Evolutionary conservation across 176 grass and related monocot species (phyloP).

Genomic region (Tillandsia fasciculata): DNA sequence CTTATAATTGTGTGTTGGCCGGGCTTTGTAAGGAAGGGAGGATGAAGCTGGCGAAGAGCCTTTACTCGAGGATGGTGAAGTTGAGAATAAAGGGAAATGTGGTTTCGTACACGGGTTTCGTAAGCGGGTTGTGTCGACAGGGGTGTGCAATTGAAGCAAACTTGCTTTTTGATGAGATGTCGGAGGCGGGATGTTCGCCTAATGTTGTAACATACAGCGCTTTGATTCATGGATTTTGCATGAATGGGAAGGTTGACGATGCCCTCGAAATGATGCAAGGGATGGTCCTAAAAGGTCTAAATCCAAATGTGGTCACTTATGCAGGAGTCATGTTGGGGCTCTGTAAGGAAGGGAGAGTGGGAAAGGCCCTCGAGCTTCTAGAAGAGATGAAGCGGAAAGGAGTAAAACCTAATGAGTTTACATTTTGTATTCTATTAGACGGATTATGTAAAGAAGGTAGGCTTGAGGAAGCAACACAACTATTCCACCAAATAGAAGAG

Average conservation of each 20-base stretch:
- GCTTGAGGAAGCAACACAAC: constrained; percentile 15
- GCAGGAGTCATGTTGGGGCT: constrained; percentile 5
- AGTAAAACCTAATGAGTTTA: constrained; percentile 17
- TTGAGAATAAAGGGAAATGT: constrained; percentile 16
- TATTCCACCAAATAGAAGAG: constrained; percentile 7
- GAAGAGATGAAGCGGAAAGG: constrained; percentile 6
- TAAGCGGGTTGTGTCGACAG: constrained; percentile 18
- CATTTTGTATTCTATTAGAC: constrained; percentile 12
- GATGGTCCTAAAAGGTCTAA: constrained; percentile 17
- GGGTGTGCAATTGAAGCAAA: constrained; percentile 13
- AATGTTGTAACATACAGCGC: constrained; percentile 12
- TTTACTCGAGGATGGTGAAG: constrained; percentile 31
- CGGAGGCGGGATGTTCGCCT: constrained; percentile 6
- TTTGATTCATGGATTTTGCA: constrained; percentile 24
- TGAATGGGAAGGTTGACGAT: constrained; percentile 11
- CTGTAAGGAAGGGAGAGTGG: constrained; percentile 15
- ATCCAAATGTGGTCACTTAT: constrained; percentile 20
- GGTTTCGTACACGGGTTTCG: constrained; percentile 20
- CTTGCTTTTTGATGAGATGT: constrained; percentile 27
- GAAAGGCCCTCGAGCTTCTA: constrained; percentile 9
- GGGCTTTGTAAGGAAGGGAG: constrained; percentile 14
- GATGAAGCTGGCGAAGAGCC: constrained; percentile 14
- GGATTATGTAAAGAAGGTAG: constrained; percentile 14
- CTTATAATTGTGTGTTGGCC: constrained; percentile 17
- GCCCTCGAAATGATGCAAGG: constrained; percentile 5